phyloP scores from a whole-genome alignment of 495 filamentous ascomycete genomes.

The Podospora pseudopauciseta region DNA sequence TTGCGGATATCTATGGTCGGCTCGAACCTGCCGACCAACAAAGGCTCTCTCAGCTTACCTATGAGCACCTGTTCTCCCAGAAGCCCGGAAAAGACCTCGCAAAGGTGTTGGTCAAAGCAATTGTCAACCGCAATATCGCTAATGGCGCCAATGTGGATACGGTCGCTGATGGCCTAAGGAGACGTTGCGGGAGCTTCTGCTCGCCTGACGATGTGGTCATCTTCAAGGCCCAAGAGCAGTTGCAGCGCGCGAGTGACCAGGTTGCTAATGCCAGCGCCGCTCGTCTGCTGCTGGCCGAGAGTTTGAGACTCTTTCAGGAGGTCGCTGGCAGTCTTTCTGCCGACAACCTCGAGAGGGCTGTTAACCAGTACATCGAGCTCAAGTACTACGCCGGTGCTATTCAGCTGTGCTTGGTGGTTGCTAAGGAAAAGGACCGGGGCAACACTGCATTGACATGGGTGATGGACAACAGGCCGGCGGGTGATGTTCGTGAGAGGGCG shows the following conservation, averaged over 20 bases:
- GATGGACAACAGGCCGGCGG: constrained; percentile 48
- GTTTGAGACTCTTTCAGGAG: constrained; percentile 79
- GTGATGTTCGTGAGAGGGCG: constrained; percentile 63
- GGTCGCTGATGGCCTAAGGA: constrained; percentile 83
- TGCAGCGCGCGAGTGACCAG: constrained; percentile 80
- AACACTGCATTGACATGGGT: constrained; percentile 74
- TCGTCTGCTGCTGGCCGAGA: constrained; percentile 82
- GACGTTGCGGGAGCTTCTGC: constrained; percentile 94
- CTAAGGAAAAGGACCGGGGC: constrained; percentile 74
- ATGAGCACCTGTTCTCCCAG: constrained; percentile 78
- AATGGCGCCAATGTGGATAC: constrained; percentile 95
- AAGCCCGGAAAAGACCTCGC: constrained; percentile 80
- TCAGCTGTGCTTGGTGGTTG: constrained; percentile 76
- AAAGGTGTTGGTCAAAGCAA: constrained; percentile 93
- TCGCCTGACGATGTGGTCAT: constrained; percentile 93
- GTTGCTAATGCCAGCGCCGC: constrained; percentile 68
- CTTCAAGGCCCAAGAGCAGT: constrained; percentile 94
- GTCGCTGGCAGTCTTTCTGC: constrained; percentile 76
- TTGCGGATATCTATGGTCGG: constrained; percentile 80
- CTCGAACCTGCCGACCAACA: constrained; percentile 66
- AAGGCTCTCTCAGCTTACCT: constrained; percentile 72
- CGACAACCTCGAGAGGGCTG: constrained; percentile 72
- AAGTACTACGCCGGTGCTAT: constrained; percentile 97
- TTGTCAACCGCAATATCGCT: constrained; percentile 95
- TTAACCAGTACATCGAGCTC: constrained; percentile 70